Base-by-base conservation (phyloP, 2,329 filamentous ascomycete genomes). In the Cercospora beticola region DNA sequence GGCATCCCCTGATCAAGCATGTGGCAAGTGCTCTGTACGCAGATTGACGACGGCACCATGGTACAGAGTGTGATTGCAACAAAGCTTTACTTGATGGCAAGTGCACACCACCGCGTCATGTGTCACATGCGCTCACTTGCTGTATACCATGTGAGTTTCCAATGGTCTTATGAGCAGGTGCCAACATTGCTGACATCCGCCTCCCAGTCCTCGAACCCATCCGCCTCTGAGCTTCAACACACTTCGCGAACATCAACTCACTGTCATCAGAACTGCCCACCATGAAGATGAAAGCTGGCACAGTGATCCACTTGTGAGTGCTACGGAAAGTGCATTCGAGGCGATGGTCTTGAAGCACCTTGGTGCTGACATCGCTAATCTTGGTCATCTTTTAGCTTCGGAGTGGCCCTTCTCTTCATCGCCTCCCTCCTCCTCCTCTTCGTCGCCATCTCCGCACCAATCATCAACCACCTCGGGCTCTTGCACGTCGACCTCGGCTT, bases 401-500 rank as follows among this genome's bases (percentile, higher is more conserved):
- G 67, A 46, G 64, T 69, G 36, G 59, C 59, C 52, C 64, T 69
- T 23, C 67, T 69, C 28, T 82, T 90, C 66, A 79, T 81, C 40
- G 82, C 87, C 54, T 81, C 84, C 57, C 79, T 88, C 63, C 82
- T 90, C 60, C 82, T 90, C 66, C 78, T 89, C 68, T 81, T 90
- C 70, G 85, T 86, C 66, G 84, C 83, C 70, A 86, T 90, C 70
- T 86, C 87, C 2, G 80, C 87, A 0, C 88, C 88, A 8, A 85
- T 89, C 54, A 83, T 88, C 72, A 81, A 87, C 73, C 73, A 84
- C 72, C 81, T 89, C 54, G 80, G 83, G 56, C 79, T 90, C 43
- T 76, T 90, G 66, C 84, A 82, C 67, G 83, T 90, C 68, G 78
- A 82, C 61, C 79, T 88, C 21, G 77, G 77, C 54, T 80, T 82